phyloP scores from a whole-genome alignment of 1,284 basidiomycete species.

The Dichomitus squalens region DNA sequence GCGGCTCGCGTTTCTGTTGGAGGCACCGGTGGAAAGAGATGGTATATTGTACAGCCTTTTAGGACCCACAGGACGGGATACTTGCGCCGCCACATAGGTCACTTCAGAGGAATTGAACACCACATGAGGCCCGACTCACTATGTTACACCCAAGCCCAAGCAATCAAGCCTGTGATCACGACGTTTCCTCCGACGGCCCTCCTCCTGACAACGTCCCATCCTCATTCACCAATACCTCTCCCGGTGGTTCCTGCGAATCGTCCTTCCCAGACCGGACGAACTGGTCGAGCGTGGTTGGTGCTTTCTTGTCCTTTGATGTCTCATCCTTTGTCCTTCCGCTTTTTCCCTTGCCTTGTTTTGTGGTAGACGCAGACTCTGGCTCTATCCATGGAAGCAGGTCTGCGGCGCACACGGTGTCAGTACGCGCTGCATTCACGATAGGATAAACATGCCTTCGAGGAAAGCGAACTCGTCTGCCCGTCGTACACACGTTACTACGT shows the following conservation, averaged over 20 bases:
- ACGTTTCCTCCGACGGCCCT: constrained; percentile 2
- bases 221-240: constrained; percentile 30
- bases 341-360: constrained; percentile 34
- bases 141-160: too few species aligned
- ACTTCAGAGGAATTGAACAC: too few species aligned
- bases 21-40: neutral
- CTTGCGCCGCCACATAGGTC: neutral
- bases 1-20: neutral
- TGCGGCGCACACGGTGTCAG: constrained; percentile 25
- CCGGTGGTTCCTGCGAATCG: constrained; percentile 11
- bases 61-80: neutral
- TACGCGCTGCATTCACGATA: too few species aligned
- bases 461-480: constrained; percentile 75
- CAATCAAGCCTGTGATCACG: constrained; percentile 1
- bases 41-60: neutral
- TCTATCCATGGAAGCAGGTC: constrained; percentile 58
- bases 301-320: constrained; percentile 12
- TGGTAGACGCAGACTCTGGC: constrained; percentile 36
- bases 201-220: constrained; percentile 34
- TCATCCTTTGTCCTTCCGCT: constrained; percentile 37
- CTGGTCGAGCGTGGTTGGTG: constrained; percentile 45
- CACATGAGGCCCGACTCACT: too few species aligned
- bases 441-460: constrained; percentile 51
- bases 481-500: constrained; percentile 58
- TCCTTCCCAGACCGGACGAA: constrained; percentile 20